phyloP scores from a whole-genome alignment of 1,139 yeast genomes.

The Arxiozyma telluris region DNA sequence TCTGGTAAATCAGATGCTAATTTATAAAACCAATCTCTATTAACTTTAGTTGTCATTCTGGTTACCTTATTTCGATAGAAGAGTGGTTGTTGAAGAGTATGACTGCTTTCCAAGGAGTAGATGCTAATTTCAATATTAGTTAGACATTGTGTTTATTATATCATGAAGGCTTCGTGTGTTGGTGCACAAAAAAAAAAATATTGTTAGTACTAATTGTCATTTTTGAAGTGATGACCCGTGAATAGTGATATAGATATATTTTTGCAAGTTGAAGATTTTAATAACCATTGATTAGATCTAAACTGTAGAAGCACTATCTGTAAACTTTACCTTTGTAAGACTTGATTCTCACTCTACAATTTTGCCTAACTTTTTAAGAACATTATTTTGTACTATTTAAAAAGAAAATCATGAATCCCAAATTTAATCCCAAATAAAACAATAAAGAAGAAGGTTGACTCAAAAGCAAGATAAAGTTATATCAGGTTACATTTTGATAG shows the following conservation, averaged over 20 bases:
- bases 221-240: neutral
- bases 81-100: neutral
- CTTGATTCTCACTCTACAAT: neutral
- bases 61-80: neutral
- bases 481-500: no score
- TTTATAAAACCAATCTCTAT: constrained; percentile 67
- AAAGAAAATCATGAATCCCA: no score
- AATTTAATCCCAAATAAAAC: no score
- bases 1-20: constrained; percentile 68
- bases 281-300: no score
- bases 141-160: no score
- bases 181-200: neutral
- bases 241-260: neutral
- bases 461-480: no score
- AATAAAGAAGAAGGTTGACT: no score
- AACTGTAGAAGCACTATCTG: neutral
- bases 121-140: no score
- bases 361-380: no score
- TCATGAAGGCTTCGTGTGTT: neutral
- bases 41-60: constrained; percentile 33
- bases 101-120: neutral
- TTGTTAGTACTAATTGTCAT: neutral
- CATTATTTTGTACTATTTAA: no score
- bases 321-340: neutral
- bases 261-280: no score